Conservation (phyloP, 192 early-diverging fungal species). For the Coemansia sp. region DNA sequence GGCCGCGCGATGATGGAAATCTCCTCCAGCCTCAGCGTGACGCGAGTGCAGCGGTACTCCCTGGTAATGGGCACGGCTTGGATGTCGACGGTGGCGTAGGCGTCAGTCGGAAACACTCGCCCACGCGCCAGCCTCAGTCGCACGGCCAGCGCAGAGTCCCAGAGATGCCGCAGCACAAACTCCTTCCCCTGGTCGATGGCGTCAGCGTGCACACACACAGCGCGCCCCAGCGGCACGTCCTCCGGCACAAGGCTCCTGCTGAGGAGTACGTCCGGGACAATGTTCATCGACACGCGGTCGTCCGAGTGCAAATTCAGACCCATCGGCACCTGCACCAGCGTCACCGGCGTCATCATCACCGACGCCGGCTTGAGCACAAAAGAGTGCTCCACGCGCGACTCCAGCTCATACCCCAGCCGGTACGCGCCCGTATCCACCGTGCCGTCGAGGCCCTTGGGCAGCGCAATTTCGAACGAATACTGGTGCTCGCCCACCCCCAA, state of each 20-base stretch:
- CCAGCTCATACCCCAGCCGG: conserved; percentile 35
- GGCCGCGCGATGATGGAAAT: conserved; percentile 48
- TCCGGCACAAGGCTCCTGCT: neutral
- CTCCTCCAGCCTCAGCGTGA: conserved; percentile 37
- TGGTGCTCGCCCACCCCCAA: conserved; percentile 36
- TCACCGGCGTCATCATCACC: conserved; percentile 7
- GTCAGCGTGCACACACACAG: conserved; percentile 24
- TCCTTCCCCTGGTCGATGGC: conserved; percentile 19
- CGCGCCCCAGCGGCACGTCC: conserved; percentile 34
- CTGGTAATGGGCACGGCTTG: conserved; percentile 36
- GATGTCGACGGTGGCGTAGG: conserved; percentile 24
- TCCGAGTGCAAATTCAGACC: conserved; percentile 39
- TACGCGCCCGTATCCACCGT: conserved; percentile 27
- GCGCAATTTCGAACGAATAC: conserved; percentile 38
- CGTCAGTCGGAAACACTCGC: conserved; percentile 20
- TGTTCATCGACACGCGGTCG: conserved; percentile 39
- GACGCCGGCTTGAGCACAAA: conserved; percentile 44
- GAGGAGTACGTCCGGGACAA: neutral
- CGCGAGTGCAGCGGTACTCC: conserved; percentile 17
- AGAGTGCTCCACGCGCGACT: conserved; percentile 41
- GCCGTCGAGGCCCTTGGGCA: neutral
- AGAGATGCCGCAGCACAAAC: conserved; percentile 48
- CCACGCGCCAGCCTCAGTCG: conserved; percentile 31
- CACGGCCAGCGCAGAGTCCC: conserved; percentile 28
- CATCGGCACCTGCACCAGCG: conserved; percentile 44